These are phyloP conservation scores for Aspergillus kassunensis DNA, from an alignment of 495 filamentous ascomycete species.

Conservation along the genomic window DNA sequence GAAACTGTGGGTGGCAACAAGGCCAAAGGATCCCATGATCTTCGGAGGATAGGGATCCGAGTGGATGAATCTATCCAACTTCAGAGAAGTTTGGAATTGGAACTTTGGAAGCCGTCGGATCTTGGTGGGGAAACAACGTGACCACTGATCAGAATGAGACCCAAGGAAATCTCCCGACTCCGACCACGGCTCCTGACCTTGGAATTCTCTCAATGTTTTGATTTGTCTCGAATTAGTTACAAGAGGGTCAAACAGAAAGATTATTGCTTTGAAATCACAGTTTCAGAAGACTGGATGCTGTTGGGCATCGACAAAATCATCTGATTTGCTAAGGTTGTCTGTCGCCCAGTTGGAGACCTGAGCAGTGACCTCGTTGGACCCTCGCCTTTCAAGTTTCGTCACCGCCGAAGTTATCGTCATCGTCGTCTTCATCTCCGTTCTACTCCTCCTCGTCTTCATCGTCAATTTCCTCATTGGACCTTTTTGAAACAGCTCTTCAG, in stretches of 20 bases:
- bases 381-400: no score
- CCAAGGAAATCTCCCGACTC: no score
- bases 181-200: no score
- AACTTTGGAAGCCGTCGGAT: no score
- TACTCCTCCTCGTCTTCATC: background rate
- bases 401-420: background rate
- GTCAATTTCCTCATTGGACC: background rate
- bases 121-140: background rate
- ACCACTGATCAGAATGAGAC: no score
- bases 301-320: background rate
- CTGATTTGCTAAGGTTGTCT: constrained; percentile 5
- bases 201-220: background rate
- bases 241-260: background rate
- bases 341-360: background rate
- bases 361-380: no score
- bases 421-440: background rate
- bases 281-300: background rate
- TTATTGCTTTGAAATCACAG: background rate
- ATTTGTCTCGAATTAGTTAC: background rate
- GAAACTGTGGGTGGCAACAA: background rate
- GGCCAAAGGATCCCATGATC: background rate
- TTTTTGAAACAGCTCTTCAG: background rate
- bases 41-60: constrained; percentile 1
- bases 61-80: no score
- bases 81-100: background rate